Evolutionary conservation across 371 early-diverging fungal genomes (phyloP), one percentile per base, ranked within the genome.

Genomic region (Batkoa obscura): DNA sequence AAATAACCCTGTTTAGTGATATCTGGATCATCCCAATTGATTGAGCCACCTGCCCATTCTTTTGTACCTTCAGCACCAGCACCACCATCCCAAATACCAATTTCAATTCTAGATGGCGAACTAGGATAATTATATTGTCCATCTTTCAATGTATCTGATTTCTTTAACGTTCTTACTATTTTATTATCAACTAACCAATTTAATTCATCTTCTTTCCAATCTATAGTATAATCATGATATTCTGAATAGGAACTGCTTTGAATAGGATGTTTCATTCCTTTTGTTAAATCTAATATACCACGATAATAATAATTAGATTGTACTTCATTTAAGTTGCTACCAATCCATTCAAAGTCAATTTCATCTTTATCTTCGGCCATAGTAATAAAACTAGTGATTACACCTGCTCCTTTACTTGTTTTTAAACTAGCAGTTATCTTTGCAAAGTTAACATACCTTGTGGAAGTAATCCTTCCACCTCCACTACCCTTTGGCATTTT

Each of bases 321-420:
- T 15, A 73, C 77, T 32, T 68, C 68, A 39, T 58, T 60, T 8
- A 63, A 64, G 54, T 72, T 60, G 15, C 60, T 61, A 15, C 83
- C 82, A 34, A 79, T 75, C 70, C 74, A 79, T 65, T 86, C 84
- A 61, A 71, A 84, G 61, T 84, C 86, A 42, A 84, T 77, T 61
- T 84, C 84, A 58, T 84, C 86, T 8, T 75, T 75, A 49, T 66
- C 53, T 45, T 57, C 43, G 50, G 61, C 56, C 55, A 69, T 65
- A 56, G 71, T 62, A 56, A 83, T 81, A 61, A 85, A 78, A n/a
- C 83, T 77, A 15, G 81, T 74, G 6, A 85, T 75, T 23, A 78
- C 67, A 31, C 85, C 85, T 38, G 68, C 57, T 12, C 62, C 50
- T 8, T 69, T 68, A 15, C 70, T 74, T 6, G 72, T 64, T 58